phyloP scores from a whole-genome alignment of 176 grass and related monocot genomes.

The Neostapfia colusana region DNA sequence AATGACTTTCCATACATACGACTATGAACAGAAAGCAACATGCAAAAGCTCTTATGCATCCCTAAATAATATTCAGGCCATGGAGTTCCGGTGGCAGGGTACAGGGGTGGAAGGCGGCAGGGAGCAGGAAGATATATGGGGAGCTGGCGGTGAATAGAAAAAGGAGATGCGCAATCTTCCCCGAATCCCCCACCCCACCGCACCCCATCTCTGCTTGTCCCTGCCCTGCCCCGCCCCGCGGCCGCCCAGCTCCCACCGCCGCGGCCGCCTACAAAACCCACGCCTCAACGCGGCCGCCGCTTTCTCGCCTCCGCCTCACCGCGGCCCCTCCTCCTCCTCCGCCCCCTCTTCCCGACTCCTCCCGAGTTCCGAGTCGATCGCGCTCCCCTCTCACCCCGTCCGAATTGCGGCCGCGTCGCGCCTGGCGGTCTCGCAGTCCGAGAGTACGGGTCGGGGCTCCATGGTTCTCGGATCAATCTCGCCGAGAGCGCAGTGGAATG shows the following conservation, averaged over 20 bases:
- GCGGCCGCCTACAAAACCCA: conserved; percentile 34
- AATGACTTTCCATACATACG: not conserved
- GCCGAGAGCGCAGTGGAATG: not conserved
- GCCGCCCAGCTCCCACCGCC: conserved; percentile 25
- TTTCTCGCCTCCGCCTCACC: conserved; percentile 19
- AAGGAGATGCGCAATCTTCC: conserved; percentile 51
- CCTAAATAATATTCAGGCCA: not conserved
- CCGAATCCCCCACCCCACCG: not conserved
- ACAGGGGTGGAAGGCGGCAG: not conserved
- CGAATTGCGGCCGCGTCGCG: not conserved
- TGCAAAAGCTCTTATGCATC: not conserved
- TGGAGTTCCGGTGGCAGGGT: not conserved
- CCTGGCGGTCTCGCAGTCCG: not conserved
- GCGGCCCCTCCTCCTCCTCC: not conserved
- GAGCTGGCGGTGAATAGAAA: conserved; percentile 47
- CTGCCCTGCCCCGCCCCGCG: not conserved
- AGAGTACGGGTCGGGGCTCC: not conserved
- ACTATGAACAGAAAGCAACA: not conserved
- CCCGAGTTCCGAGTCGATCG: not conserved
- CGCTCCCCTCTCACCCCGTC: not conserved
- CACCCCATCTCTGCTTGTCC: not conserved
- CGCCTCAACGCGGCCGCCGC: not conserved
- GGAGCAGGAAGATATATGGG: not conserved
- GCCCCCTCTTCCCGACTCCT: not conserved
- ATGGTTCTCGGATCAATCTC: conserved; percentile 6